phyloP scores from a whole-genome alignment of 495 filamentous ascomycete genomes.

The Hypoxylon lienhwacheense region DNA sequence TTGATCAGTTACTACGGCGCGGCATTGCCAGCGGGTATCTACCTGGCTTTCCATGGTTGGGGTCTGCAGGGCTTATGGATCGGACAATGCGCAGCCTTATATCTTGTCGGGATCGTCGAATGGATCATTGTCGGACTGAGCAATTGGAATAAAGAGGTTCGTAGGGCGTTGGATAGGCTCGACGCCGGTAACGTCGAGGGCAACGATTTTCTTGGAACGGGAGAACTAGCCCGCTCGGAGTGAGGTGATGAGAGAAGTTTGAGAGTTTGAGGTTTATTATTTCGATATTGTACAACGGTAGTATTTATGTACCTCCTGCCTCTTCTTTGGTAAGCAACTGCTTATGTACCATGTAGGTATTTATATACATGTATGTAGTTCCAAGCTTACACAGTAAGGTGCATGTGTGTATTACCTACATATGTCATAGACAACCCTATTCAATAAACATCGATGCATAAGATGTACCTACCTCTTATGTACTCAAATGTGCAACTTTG shows the following conservation, averaged over 20 bases:
- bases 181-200: conserved; percentile 53
- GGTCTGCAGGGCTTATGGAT: conserved; percentile 83
- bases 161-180: conserved; percentile 75
- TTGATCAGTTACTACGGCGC: conserved; percentile 86
- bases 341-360: too few species aligned
- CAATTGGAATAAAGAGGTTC: conserved; percentile 77
- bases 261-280: too few species aligned
- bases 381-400: too few species aligned
- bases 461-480: too few species aligned
- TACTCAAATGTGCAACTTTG: too few species aligned
- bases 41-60: conserved; percentile 87
- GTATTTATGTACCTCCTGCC: too few species aligned
- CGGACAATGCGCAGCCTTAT: conserved; percentile 87
- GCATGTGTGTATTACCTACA: too few species aligned
- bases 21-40: conserved; percentile 81
- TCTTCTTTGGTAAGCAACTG: too few species aligned
- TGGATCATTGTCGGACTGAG: conserved; percentile 80
- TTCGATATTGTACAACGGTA: too few species aligned
- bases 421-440: too few species aligned
- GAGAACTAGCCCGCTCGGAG: conserved; percentile 2
- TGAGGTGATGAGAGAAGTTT: conserved; percentile 14
- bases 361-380: too few species aligned
- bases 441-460: too few species aligned
- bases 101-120: conserved; percentile 76
- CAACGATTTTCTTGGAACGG: neutral